phyloP scores from a whole-genome alignment of 805 yeast genomes.

The Komagataella mondaviorum region DNA sequence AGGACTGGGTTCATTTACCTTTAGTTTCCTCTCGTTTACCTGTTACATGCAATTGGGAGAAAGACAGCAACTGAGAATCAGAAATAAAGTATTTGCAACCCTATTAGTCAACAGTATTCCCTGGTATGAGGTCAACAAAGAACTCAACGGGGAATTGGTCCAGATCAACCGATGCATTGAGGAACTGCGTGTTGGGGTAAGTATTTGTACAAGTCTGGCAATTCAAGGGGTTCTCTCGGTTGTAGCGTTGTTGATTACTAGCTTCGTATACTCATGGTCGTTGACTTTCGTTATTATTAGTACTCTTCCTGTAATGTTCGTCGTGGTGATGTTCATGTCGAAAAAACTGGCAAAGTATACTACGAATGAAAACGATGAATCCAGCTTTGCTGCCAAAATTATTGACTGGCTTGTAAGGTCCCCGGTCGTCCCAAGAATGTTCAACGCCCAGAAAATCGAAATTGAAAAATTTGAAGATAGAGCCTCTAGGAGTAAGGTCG shows the following conservation, averaged over 20 bases:
- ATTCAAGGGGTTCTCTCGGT: constrained; percentile 40
- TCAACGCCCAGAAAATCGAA: constrained; percentile 46
- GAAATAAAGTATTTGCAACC: constrained; percentile 28
- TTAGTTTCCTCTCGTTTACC: constrained; percentile 40
- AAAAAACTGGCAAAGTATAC: constrained; percentile 34
- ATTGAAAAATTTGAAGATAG: constrained; percentile 21
- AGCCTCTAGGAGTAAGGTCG: constrained; percentile 17
- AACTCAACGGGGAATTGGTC: constrained; percentile 48
- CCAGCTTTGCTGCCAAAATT: constrained; percentile 43
- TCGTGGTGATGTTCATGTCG: constrained; percentile 36
- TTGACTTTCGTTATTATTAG: constrained; percentile 69
- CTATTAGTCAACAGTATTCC: constrained; percentile 30
- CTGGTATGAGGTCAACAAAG: constrained; percentile 52
- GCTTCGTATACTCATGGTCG: constrained; percentile 76
- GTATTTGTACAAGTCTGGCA: constrained; percentile 51
- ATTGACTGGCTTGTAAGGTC: constrained; percentile 61
- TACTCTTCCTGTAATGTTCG: constrained; percentile 52
- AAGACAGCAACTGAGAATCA: constrained; percentile 43
- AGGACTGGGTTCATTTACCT: constrained; percentile 30
- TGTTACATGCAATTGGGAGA: constrained; percentile 67
- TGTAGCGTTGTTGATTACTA: constrained; percentile 40
- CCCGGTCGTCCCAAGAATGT: constrained; percentile 45
- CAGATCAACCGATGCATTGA: constrained; percentile 64
- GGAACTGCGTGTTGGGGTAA: constrained; percentile 52
- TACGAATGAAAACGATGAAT: constrained; percentile 37